Base-by-base conservation (phyloP, 352 stramenopile species). In the Phytophthora sansomeana region DNA sequence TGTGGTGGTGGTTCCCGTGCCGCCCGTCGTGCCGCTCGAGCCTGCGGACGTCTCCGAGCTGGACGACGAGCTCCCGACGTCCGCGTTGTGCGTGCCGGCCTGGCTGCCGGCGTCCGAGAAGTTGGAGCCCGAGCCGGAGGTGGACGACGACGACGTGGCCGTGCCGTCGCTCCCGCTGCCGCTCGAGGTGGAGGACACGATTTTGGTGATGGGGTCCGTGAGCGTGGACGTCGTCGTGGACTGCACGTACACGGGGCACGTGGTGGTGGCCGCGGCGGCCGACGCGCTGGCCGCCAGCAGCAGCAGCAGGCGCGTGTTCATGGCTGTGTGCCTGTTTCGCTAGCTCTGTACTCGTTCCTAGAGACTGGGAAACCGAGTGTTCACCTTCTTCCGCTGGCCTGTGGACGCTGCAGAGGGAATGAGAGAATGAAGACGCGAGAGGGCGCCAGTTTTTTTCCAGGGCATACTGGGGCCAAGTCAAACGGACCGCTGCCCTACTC, bases 241-340 rank as follows among this genome's bases (percentile, higher is more conserved):
- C 60, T 93, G 85, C 30, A 91, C 47, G 42, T 79, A 81, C 44
- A 93, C 80, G 46, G 79, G 78, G 55, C 85, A 93, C 56, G 77
- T 89, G 26, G 81, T 76, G 26, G 55, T 50, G 10, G 72, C 72
- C 35, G 58, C 61, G 30, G 67, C 42, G 57, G 65, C 51, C 44
- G 72, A 58, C 29, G 56, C 58, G 35, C 74, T 54, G 16, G 81
- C 67, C 49, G 72, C 59, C 5, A 78, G 26, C 9, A 81, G 73
- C 38, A 74, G 69, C 42, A 74, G 19, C 30, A 78, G 49, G 57
- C 58, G 47, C 50, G 26, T 46, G 41, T 67, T 70, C 67, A 74
- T 74, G 6, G 1, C 50, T 48, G 26, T 52, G 47, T 41, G 3
- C 21, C 28, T 56, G 5, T 41, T 53, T 42, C 50, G 33, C 35